These are phyloP conservation scores for Pyrus hybrid DNA, from an alignment of 331 rosid genomes.

Conservation along the genomic window DNA sequence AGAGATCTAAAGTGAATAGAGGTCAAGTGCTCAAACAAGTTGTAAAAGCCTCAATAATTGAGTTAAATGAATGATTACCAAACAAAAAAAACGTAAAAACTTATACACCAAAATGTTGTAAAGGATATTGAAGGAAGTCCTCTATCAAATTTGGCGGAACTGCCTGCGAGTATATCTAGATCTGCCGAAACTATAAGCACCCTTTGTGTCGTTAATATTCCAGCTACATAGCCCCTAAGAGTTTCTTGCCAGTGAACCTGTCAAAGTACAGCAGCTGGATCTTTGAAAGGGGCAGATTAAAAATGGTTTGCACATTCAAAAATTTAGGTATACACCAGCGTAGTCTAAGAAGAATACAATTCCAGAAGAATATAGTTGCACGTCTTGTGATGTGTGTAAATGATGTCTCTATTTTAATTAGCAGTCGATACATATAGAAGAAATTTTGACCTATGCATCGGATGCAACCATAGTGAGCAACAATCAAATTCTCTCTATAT, in stretches of 20 bases:
- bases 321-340: background rate
- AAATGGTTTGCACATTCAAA: background rate
- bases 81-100: background rate
- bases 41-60: constrained; percentile 2
- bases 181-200: constrained; percentile 85
- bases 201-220: constrained; percentile 78
- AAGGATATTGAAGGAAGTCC: constrained; percentile 99
- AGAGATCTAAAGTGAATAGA: constrained; percentile 80
- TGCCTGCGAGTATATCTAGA: constrained; percentile 79
- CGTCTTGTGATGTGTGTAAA: background rate
- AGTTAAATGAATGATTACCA: background rate
- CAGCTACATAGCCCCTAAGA: constrained; percentile 84
- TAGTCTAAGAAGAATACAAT: background rate
- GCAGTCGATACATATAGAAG: background rate
- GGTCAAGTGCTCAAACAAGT: constrained; percentile 49
- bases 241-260: constrained; percentile 99
- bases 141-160: constrained; percentile 68
- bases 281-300: constrained; percentile 13
- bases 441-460: background rate
- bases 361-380: background rate
- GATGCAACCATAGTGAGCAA: constrained; percentile 3
- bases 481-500: background rate
- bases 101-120: constrained; percentile 4
- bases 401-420: background rate
- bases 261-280: constrained; percentile 15